Base-by-base conservation (phyloP, 306 rosid genomes). In the Chamaecrista fasciculata region DNA sequence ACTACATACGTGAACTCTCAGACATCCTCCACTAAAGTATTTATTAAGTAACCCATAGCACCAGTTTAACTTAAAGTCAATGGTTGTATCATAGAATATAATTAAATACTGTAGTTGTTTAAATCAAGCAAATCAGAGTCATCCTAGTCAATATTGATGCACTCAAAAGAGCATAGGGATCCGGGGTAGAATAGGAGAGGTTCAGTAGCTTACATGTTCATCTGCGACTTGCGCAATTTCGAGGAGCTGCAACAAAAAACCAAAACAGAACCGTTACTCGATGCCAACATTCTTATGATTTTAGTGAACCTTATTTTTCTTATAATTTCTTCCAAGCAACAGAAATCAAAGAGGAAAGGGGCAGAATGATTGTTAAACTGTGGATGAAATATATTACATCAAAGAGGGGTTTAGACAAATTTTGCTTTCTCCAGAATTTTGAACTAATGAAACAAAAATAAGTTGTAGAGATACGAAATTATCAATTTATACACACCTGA, bases 211-310 rank as follows among this genome's bases (percentile, higher is more conserved):
- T 85, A 94, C 99, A 70, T 91, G 91, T 72, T 91, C 86, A 79
- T 91, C 97, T 70, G 96, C 84, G 77, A 94, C 99, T 80, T 94
- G 99, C 25, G 99, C 99, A 65, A 94, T 94, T 91, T 94, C 99
- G 78, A 94, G 83, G 51, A 94, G 89, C 99, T 94, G 96, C 92
- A 85, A 33, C 61, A 76, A 42, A 66, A 62, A 80, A 80, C 51
- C 66, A 69, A 69, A 67, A 66, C 6, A 81, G 33, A 60, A 52
- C 57, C 10, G 62, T 69, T 65, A 52, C 26, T 57, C 53, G 39
- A 37, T 69, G 55, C 65, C 56, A 43, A 47, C n/a, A 9, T 57
- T 59, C 10, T 31, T 9, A 19, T 25, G 23, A 29, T 78, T 50
- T 49, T 10, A 31, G 51, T 6, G 28, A 11, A 26, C 19, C 39